A percentile compares a stretch with the other conserved stretches of the same genome.
These are phyloP conservation scores for Jatropha curcas DNA, from an alignment of 345 rosid genomes.

Conservation along the genomic window DNA sequence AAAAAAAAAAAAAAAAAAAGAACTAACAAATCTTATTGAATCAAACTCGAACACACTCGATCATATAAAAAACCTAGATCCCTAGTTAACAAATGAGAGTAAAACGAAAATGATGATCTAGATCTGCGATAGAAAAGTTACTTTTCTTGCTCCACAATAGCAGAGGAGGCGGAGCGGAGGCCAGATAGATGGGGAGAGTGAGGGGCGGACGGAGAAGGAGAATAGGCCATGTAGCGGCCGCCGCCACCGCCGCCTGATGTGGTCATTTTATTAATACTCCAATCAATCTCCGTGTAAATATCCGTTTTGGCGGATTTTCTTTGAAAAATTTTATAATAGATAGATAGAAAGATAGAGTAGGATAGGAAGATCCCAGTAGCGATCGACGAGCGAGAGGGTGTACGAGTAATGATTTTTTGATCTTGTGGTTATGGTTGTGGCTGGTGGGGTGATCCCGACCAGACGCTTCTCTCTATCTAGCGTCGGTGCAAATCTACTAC, in stretches of 20 bases:
- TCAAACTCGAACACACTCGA: not conserved
- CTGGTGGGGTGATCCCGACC: slow-evolving; percentile 19
- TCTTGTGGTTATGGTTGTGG: slow-evolving; percentile 9
- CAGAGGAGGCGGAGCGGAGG: slow-evolving; percentile 65
- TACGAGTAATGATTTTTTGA: not conserved
- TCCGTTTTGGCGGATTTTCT: slow-evolving; percentile 15
- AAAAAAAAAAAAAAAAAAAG: no score
- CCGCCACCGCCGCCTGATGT: slow-evolving; percentile 35
- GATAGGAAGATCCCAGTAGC: not conserved
- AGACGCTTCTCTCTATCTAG: slow-evolving; percentile 2
- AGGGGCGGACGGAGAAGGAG: slow-evolving; percentile 85
- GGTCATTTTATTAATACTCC: slow-evolving; percentile 25
- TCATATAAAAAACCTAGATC: slow-evolving; percentile 4
- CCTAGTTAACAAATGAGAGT: not conserved
- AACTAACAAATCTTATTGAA: not conserved
- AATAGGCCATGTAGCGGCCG: slow-evolving; percentile 77
- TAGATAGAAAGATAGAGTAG: not conserved
- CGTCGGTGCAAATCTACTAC: slow-evolving; percentile 24
- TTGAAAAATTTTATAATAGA: not conserved
- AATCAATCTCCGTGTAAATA: slow-evolving; percentile 25
- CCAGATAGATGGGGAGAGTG: slow-evolving; percentile 77
- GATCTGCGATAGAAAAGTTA: slow-evolving; percentile 30
- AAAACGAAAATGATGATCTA: not conserved
- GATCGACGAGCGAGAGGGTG: not conserved
- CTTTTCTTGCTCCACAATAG: slow-evolving; percentile 81